Percentiles rank a stretch among this genome's conserved stretches.
Conservation (phyloP, 2,329 filamentous ascomycete genomes). For the Talaromyces albobiverticillius region DNA sequence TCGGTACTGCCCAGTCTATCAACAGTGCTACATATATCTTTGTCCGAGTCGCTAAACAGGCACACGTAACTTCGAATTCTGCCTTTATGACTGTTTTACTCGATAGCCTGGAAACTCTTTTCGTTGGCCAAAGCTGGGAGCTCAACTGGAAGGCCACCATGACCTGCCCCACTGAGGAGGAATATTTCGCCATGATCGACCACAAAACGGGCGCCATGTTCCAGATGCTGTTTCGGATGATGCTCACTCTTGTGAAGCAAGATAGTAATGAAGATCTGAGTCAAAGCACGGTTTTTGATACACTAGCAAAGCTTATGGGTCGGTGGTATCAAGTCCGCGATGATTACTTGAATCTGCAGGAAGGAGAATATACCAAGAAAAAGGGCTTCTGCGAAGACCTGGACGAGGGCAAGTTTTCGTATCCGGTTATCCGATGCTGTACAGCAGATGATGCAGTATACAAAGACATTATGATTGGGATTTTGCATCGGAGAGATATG, state of each 20-base stretch:
- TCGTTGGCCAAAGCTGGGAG: background rate
- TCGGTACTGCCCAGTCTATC: background rate
- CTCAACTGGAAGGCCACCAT: conserved; percentile 4
- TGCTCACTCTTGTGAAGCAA: background rate
- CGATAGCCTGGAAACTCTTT: background rate
- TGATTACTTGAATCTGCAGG: conserved; percentile 25
- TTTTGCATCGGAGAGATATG: no score
- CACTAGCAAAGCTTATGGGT: conserved; percentile 13
- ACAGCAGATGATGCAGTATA: no score
- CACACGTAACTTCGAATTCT: background rate
- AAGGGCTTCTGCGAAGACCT: conserved; percentile 41
- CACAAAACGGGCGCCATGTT: conserved; percentile 23
- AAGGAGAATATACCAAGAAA: conserved; percentile 26
- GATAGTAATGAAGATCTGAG: no score
- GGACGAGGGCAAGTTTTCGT: conserved; percentile 36
- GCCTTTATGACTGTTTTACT: background rate
- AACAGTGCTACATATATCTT: background rate
- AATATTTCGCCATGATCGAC: conserved; percentile 25
- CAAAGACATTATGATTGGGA: no score
- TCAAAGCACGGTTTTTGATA: background rate
- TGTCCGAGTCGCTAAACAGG: background rate
- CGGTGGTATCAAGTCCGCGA: conserved; percentile 24
- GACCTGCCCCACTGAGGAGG: conserved; percentile 17
- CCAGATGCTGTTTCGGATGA: conserved; percentile 19
- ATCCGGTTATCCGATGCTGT: no score